These are phyloP conservation scores for Microascus cirrosus DNA, from an alignment of 2,329 filamentous ascomycete genomes.

Conservation along the genomic window DNA sequence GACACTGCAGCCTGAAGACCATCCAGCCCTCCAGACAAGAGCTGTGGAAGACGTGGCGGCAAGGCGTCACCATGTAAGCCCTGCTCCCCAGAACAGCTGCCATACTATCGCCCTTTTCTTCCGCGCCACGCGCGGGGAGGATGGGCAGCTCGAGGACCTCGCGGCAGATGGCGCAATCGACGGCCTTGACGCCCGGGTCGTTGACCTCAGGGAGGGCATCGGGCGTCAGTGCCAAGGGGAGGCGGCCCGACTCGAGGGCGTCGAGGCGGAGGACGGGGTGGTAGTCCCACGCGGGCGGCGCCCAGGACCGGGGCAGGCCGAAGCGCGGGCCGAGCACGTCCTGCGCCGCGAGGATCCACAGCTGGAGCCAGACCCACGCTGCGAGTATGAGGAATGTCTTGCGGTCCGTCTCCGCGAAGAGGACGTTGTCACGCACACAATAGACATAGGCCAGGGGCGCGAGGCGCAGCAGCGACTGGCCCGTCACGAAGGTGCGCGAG, in stretches of 20 bases:
- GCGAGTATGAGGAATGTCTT: conserved; percentile 47
- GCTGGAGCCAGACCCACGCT: conserved; percentile 81
- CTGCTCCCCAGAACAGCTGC: conserved; percentile 66
- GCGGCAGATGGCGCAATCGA: conserved; percentile 93
- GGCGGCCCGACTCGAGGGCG: conserved; percentile 62
- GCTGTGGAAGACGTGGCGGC: conserved; percentile 90
- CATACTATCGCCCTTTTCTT: conserved; percentile 36
- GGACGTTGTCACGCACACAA: conserved; percentile 63
- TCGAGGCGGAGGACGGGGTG: conserved; percentile 82
- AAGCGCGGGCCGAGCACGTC: conserved; percentile 82
- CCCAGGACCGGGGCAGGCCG: conserved; percentile 60
- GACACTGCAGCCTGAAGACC: conserved; percentile 84
- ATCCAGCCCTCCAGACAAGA: conserved; percentile 93
- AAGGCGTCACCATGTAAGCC: conserved; percentile 94
- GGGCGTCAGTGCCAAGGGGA: conserved; percentile 47
- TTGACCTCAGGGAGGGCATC: background rate
- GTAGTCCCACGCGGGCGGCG: conserved; percentile 81
- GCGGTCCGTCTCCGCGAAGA: conserved; percentile 63
- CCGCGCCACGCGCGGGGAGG: conserved; percentile 37
- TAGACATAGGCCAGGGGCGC: conserved; percentile 82
- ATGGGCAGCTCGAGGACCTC: conserved; percentile 86
- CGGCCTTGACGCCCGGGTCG: conserved; percentile 30
- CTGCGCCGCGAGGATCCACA: conserved; percentile 68
- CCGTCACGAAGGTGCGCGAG: conserved; percentile 82
- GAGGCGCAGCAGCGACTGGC: conserved; percentile 69